Base-by-base conservation (phyloP, 129 eudicot species). In the Artemisia annua region DNA sequence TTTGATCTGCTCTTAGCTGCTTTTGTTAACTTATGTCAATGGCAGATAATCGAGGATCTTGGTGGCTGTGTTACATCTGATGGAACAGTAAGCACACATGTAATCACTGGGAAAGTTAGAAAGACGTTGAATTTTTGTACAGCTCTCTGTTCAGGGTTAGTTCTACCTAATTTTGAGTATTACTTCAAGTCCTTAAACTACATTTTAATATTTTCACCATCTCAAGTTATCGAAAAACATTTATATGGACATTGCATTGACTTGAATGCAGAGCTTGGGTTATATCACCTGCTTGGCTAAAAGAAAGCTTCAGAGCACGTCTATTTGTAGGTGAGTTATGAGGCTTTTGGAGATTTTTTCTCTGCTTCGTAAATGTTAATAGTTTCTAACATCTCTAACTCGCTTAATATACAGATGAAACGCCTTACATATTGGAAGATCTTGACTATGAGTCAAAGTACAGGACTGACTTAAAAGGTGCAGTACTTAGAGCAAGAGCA, bases 71-170 rank as follows among this genome's bases (percentile, higher is more conserved):
- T 87, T 80, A 81, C 90, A 48, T 48, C 80, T 66, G 87, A 85
- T 79, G 98, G 98, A 79, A 81, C 78, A 66, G 39, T n/a, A 52
- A 67, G 87, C 84, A 93, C 98, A 39, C 98, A 93, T 81, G 85
- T 93, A 17, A 75, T 93, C 78, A 85, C 96, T 5, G 96, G 98
- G 63, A 85, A 87, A 89, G 95, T 84, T 26, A 84, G 98, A 73
- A 83, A 81, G 75, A 89, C 98, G n/a, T 66, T 85, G 48, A 93
- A 93, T 54, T 89, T 93, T 84, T 93, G 98, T 79, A 82, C 85
- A 10, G 98, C 96, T 79, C 96, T 93, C 65, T 89, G 98, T 69
- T 87, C 95, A 78, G 96, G 98, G 98, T 93, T 17, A 80, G 95
- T 78, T 78, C 52, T 66, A 50, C 49, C 54, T 51, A 5, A 11